These are phyloP conservation scores for Vanderwaltozyma polyspora DNA, from an alignment of 805 yeast genomes.

Conservation along the genomic window DNA sequence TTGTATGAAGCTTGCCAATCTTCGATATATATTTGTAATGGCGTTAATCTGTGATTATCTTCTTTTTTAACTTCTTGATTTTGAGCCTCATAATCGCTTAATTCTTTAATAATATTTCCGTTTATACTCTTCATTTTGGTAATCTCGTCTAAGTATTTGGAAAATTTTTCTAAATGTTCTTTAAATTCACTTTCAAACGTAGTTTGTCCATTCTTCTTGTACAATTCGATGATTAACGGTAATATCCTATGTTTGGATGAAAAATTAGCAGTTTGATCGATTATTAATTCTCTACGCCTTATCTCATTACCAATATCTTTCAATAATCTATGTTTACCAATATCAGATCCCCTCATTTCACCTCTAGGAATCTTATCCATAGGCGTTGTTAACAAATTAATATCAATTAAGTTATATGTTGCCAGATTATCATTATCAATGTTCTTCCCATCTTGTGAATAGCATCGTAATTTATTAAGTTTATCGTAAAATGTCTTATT, in stretches of 20 bases:
- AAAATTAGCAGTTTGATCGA: conserved; percentile 34
- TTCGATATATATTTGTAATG: conserved; percentile 15
- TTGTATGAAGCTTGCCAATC: conserved; percentile 17
- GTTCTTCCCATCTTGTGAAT: conserved; percentile 43
- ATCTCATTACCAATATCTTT: conserved; percentile 28
- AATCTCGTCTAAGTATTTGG: conserved; percentile 38
- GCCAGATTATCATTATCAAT: conserved; percentile 48
- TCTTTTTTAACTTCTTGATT: conserved; percentile 14
- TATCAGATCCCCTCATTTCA: not conserved
- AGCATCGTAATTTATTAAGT: conserved; percentile 35
- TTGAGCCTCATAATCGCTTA: conserved; percentile 30
- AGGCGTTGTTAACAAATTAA: conserved; percentile 32
- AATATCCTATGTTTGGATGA: conserved; percentile 38
- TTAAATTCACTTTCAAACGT: conserved; percentile 33
- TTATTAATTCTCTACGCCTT: conserved; percentile 23
- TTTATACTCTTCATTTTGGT: conserved; percentile 32
- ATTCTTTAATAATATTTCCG: conserved; percentile 28
- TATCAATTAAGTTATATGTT: conserved; percentile 39
- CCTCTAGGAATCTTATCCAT: conserved; percentile 17
- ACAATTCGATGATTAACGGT: conserved; percentile 42
- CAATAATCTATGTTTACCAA: conserved; percentile 26
- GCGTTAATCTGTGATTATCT: conserved; percentile 7
- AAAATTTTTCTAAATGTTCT: conserved; percentile 36
- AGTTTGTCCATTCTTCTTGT: conserved; percentile 25
- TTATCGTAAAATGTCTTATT: conserved; percentile 30